Evolutionary conservation across 1,284 basidiomycete species (phyloP).

Genomic region (Lentinus polychrous): DNA sequence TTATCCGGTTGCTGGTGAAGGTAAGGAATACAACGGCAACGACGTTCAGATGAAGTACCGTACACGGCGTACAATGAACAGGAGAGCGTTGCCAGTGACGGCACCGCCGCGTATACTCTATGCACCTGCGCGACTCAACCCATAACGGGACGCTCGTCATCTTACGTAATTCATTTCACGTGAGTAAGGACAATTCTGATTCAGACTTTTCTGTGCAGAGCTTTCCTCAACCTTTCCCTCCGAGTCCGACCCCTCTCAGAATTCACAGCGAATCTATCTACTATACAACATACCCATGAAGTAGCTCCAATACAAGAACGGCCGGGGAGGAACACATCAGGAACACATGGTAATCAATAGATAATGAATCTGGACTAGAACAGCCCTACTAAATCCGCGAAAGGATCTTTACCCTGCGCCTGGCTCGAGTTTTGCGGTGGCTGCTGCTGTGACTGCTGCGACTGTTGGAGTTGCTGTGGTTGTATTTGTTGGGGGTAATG

Average conservation of each 20-base stretch:
- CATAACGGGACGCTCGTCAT: too few relatives aligned
- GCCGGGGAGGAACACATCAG: neutral
- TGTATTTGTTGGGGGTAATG: constrained; percentile 7
- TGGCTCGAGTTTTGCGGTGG: constrained; percentile 17
- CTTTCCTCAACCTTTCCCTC: too few relatives aligned
- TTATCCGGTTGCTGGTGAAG: neutral
- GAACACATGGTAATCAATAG: neutral
- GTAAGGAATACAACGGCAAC: too few relatives aligned
- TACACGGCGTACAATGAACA: neutral
- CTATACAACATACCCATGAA: neutral
- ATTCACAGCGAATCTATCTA: neutral
- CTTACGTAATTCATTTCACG: too few relatives aligned
- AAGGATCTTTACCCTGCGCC: constrained; percentile 65
- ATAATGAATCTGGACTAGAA: constrained; percentile 39
- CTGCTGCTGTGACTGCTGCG: constrained; percentile 17
- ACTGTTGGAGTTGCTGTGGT: constrained; percentile 12
- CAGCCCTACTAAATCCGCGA: constrained; percentile 70
- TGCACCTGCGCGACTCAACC: too few relatives aligned
- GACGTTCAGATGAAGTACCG: neutral
- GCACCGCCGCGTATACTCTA: too few relatives aligned
- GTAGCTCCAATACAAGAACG: neutral
- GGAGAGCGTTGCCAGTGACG: neutral
- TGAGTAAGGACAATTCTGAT: too few relatives aligned
- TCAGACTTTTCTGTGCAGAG: too few relatives aligned
- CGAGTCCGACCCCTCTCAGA: too few relatives aligned